Percentiles rank a stretch among this genome's conserved stretches.
These are phyloP conservation scores for Scheffersomyces titani DNA, from an alignment of 1,139 yeast genomes.

Conservation along the genomic window DNA sequence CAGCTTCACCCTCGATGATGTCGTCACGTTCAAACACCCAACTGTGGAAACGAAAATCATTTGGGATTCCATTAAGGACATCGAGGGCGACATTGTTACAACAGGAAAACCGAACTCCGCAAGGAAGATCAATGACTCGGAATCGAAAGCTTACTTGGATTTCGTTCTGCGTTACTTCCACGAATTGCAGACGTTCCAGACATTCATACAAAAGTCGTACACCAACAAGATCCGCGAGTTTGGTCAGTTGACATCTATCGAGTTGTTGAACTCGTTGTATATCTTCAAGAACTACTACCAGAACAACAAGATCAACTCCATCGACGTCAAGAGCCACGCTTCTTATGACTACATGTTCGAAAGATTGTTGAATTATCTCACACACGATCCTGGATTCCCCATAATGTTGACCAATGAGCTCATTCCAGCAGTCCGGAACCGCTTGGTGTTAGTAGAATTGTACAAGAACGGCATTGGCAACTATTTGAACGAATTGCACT, in stretches of 20 bases:
- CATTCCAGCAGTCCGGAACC: constrained; percentile 12
- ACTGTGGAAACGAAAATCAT: not conserved
- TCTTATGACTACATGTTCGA: constrained; percentile 27
- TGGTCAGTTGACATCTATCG: constrained; percentile 28
- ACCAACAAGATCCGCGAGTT: constrained; percentile 22
- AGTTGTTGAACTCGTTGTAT: constrained; percentile 29
- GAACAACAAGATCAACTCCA: constrained; percentile 19
- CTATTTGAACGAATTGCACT: constrained; percentile 25
- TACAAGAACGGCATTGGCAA: constrained; percentile 25
- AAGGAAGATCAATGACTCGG: constrained; percentile 1
- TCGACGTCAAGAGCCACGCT: constrained; percentile 17
- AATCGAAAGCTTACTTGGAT: constrained; percentile 10
- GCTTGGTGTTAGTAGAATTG: constrained; percentile 12
- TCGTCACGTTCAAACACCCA: not conserved
- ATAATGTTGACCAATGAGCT: constrained; percentile 11
- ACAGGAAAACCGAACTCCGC: not conserved
- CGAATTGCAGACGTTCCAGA: constrained; percentile 24
- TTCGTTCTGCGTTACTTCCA: constrained; percentile 21
- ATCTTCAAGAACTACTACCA: constrained; percentile 28
- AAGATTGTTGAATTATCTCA: constrained; percentile 7
- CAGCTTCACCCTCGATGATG: not conserved
- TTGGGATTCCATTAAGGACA: not conserved
- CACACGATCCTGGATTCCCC: constrained; percentile 11
- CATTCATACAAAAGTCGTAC: constrained; percentile 25
- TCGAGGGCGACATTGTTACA: constrained; percentile 6